Base-by-base conservation (phyloP, 2,329 filamentous ascomycete species). In the Tolypocladium pustulatum region DNA sequence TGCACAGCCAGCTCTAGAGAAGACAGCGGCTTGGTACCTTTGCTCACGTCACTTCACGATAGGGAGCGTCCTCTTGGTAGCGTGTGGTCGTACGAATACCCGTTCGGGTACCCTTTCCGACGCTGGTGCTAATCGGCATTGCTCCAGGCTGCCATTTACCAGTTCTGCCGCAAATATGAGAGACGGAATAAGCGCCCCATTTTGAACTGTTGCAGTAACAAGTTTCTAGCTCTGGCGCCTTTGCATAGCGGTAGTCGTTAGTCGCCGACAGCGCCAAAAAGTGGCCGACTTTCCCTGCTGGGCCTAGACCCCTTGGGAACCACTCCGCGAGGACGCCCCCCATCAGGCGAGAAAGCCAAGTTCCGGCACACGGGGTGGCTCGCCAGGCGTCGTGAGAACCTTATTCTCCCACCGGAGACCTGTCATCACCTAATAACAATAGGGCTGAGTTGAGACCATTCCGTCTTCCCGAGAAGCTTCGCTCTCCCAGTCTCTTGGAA, bases 371-470 rank as follows among this genome's bases (percentile, higher is more conserved):
- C 27, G 32, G 52, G 57, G 52, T 58, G 40, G 52, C 52, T 51
- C 37, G 13, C n/a, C 22, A 10, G 41, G 41, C 38, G 36, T 49
- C 63, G 66, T 67, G 66, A 67, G 66, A 67, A 67, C 66, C 66
- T 67, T 67, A 67, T 63, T 66, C 64, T 54, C 53, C 60, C 60
- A 61, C 61, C 65, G 40, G 38, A 36, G 40, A 32, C 32, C 13
- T 36, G 37, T 43, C 51, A 53, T 51, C 34, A 22, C n/a, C 41
- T 36, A 52, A 58, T 34, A 57, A 25, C 17, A 49, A 25, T 36
- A 54, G 53, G 53, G 54, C 56, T 58, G 59, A 58, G 34, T 25
- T 17, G 53, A 51, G n/a, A n/a, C 34, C 25, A 9, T 17, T 30
- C 4, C 27, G 53, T n/a, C 27, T 46, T 9, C 7, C 1, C 15